A percentile compares a stretch with the other conserved stretches of the same genome.
Conservation (phyloP, 768 basidiomycete genomes). For the Rhodotorula kratochvilovae region DNA sequence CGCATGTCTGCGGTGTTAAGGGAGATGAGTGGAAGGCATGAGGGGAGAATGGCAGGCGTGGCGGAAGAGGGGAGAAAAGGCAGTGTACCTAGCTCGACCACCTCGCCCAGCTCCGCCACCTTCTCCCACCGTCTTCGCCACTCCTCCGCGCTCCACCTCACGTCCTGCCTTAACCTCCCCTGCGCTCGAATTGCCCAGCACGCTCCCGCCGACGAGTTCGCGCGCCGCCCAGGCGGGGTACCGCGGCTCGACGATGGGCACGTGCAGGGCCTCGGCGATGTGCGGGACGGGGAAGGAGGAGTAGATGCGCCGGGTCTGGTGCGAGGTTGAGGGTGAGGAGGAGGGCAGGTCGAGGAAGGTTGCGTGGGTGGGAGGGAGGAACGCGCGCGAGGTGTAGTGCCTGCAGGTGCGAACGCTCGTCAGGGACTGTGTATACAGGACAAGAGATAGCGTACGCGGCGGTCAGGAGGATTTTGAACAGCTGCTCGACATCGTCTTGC, state of each 20-base stretch:
- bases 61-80: no score
- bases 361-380: conserved; percentile 2
- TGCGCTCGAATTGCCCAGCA: not conserved
- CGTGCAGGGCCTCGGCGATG: not conserved
- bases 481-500: not conserved
- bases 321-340: not conserved
- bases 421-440: not conserved
- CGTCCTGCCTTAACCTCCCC: not conserved
- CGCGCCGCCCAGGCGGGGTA: not conserved
- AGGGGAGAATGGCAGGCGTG: not conserved
- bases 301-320: not conserved
- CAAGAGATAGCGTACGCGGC: not conserved
- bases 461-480: conserved; percentile 9
- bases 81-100: conserved; percentile 7
- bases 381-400: conserved; percentile 12
- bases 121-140: not conserved
- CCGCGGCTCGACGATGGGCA: conserved; percentile 15
- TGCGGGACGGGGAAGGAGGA: conserved; percentile 18
- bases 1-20: not conserved
- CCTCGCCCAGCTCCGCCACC: not conserved
- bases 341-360: conserved; percentile 12
- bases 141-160: not conserved
- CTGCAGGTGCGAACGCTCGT: not conserved
- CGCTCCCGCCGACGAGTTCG: not conserved
- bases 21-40: not conserved